Conservation (phyloP, 202 grass and related monocot species). For the Zoysia matrella region DNA sequence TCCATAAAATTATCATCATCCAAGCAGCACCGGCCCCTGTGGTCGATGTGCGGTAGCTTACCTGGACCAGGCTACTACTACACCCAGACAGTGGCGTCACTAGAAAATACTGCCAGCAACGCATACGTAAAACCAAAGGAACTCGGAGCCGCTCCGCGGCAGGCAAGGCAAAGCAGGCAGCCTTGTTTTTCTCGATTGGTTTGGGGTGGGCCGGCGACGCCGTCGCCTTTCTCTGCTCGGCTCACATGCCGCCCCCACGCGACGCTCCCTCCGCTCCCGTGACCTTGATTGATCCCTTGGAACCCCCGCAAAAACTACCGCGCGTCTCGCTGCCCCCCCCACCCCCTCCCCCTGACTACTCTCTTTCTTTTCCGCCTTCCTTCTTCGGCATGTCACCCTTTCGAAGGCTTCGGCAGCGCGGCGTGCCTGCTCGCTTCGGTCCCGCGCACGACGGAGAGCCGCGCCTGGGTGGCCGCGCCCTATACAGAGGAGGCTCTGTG, state of each 20-base stretch:
- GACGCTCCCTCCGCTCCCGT: neutral
- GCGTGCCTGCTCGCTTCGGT: neutral
- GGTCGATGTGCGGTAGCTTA: neutral
- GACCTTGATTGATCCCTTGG: slow-evolving; percentile 50
- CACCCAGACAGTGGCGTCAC: neutral
- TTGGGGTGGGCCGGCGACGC: slow-evolving; percentile 26
- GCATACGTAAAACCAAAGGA: slow-evolving; percentile 57
- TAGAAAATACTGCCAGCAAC: slow-evolving; percentile 1
- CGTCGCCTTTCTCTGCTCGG: slow-evolving; percentile 43
- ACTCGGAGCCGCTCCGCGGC: neutral
- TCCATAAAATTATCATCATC: slow-evolving; percentile 12
- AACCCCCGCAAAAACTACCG: slow-evolving; percentile 54
- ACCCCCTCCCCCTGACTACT: neutral
- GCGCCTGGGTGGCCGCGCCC: neutral
- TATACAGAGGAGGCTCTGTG: neutral
- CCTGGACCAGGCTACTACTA: slow-evolving; percentile 35
- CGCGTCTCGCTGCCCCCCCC: neutral
- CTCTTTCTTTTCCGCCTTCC: slow-evolving; percentile 17
- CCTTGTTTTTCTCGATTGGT: neutral
- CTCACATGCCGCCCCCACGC: slow-evolving; percentile 31
- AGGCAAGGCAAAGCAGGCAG: neutral
- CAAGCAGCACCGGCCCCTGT: neutral
- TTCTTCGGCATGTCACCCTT: slow-evolving; percentile 2
- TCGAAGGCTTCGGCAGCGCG: neutral
- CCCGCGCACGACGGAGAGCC: neutral